phyloP scores from a whole-genome alignment of 23 red algal genomes.

The Pyropia yezoensis region DNA sequence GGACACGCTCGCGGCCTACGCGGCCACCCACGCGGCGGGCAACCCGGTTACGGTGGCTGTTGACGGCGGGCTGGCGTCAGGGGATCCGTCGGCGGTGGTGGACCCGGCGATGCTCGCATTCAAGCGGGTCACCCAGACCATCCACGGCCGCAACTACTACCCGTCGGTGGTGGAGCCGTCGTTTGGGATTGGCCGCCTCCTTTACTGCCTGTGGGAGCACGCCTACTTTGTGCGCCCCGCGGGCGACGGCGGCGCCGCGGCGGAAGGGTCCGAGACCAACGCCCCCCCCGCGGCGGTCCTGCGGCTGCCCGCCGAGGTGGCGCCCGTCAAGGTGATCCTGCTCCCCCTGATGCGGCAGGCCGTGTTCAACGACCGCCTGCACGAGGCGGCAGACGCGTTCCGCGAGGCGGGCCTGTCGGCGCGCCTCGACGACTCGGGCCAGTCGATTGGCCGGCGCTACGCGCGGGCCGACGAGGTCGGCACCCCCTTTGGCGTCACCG shows the following conservation, averaged over 20 bases:
- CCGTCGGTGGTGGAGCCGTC: slow-evolving; percentile 98
- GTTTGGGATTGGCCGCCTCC: slow-evolving; percentile 88
- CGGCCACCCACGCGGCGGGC: slow-evolving; percentile 16
- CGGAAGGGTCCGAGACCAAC: background rate
- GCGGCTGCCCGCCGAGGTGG: slow-evolving; percentile 54
- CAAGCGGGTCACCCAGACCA: slow-evolving; percentile 33
- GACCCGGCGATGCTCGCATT: slow-evolving; percentile 22
- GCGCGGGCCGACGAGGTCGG: slow-evolving; percentile 91
- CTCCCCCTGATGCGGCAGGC: slow-evolving; percentile 82
- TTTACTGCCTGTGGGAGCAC: slow-evolving; percentile 97
- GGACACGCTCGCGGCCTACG: slow-evolving; percentile 20
- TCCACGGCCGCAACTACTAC: slow-evolving; percentile 71
- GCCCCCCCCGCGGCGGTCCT: slow-evolving; percentile 42
- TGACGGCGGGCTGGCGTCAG: background rate
- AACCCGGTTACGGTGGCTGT: slow-evolving; percentile 26
- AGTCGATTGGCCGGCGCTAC: slow-evolving; percentile 85
- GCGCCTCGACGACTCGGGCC: slow-evolving; percentile 76
- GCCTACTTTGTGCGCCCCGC: slow-evolving; percentile 83
- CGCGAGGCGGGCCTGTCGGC: slow-evolving; percentile 27
- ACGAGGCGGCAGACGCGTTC: slow-evolving; percentile 21
- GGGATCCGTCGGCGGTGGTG: background rate
- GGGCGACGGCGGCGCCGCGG: slow-evolving; percentile 46
- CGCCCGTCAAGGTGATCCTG: slow-evolving; percentile 74
- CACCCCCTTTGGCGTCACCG: slow-evolving; percentile 90
- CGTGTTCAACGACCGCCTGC: slow-evolving; percentile 41